Conservation (phyloP, 495 filamentous ascomycete species). For the Usnea hakonensis region DNA sequence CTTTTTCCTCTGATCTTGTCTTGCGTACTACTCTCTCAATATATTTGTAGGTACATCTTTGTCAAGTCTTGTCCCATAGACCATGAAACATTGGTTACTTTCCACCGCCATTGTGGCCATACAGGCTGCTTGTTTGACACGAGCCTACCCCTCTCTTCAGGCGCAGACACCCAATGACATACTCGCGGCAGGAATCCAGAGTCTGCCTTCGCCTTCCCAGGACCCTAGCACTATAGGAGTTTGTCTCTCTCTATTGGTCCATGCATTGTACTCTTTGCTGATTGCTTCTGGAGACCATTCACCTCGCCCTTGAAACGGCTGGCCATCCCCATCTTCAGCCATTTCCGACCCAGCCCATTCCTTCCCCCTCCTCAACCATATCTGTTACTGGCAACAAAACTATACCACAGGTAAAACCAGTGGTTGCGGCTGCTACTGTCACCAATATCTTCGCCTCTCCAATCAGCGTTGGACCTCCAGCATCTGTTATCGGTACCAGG, state of each 20-base stretch:
- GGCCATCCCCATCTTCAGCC: neutral
- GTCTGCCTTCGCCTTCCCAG: neutral
- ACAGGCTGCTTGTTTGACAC: neutral
- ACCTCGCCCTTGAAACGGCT: neutral
- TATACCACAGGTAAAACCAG: neutral
- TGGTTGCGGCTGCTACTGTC: neutral
- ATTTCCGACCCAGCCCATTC: neutral
- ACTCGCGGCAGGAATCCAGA: neutral
- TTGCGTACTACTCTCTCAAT: neutral
- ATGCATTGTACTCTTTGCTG: neutral
- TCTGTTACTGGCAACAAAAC: neutral
- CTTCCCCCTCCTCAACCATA: neutral
- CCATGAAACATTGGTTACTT: neutral
- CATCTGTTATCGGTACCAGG: conserved; percentile 43
- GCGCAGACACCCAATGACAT: neutral
- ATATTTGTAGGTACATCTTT: neutral
- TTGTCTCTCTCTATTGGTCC: neutral
- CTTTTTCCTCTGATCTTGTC: neutral
- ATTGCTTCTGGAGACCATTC: neutral
- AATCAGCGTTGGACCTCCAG: conserved; percentile 42
- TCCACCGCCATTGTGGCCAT: neutral
- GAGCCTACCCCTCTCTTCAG: neutral
- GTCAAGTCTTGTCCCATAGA: neutral
- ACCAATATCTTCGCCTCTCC: neutral
- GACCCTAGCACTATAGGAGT: neutral